Evolutionary conservation across 2,329 filamentous ascomycete species (phyloP), one percentile per base, ranked within the genome.

Genomic region (Talaromyces sp.): DNA sequence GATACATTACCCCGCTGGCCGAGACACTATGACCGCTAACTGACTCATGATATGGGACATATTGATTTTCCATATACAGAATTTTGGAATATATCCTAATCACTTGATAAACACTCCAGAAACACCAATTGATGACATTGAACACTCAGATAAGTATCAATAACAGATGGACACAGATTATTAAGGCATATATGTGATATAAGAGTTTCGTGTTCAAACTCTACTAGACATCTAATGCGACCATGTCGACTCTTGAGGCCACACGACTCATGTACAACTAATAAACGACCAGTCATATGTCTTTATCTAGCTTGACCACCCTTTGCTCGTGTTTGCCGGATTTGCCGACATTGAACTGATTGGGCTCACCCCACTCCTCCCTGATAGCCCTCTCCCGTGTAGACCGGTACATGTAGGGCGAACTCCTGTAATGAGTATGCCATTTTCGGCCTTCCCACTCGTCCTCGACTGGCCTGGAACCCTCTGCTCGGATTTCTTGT

Each of bases 401-500:
- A 29, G 54, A 56, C 21, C 35, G 54, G 32, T 46, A 56, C 35
- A 56, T 43, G 32, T 56, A 56, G 54, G 35, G 54, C 14, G 35
- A 56, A n/a, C 54, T 46, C 24, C 54, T 56, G 24, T 56, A 56
- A 56, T 56, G 35, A 24, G 54, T 56, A 13, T 56, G 54, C 54
- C 54, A 56, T 27, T 43, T 56, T 27, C 54, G 54, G 35, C 54
- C 35, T 56, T 56, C 54, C 54, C 54, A 56, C 54, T 46, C 24
- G 13, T 56, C 54, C 35, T 56, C 54, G 9, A 56, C 32, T 13
- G 43, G 43, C 43, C 24, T 26, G 10, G 19, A 50, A 50, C 43
- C 43, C 6, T 50, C 43, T 50, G 43, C 43, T 11, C 13, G 43
- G 5, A 50, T 24, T 24, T 50, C 43, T 4, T 26, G 19, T 21